A percentile compares a stretch with the other conserved stretches of the same genome.
Evolutionary conservation across 108 stramenopile species (phyloP).

Genomic region (Schizochytrium sp.): DNA sequence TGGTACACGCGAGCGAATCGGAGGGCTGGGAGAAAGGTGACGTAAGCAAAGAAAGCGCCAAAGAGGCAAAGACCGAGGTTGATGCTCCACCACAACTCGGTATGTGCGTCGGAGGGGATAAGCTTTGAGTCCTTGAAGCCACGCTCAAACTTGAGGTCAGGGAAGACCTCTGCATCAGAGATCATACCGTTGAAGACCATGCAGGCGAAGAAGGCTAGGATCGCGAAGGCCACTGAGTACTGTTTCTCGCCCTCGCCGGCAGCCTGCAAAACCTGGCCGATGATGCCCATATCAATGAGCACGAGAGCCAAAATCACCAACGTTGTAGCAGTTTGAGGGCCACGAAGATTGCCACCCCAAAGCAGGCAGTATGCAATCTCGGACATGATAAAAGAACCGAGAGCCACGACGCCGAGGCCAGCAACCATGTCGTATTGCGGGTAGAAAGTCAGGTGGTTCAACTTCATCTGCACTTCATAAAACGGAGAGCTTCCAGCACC

Average conservation of each 20-base stretch:
- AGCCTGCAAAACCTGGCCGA: constrained; percentile 16
- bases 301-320: constrained; percentile 17
- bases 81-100: constrained; percentile 20
- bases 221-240: not conserved
- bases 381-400: not conserved
- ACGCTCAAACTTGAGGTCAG: constrained; percentile 34
- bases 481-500: not conserved
- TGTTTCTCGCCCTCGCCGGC: constrained; percentile 31
- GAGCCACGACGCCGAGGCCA: constrained; percentile 11
- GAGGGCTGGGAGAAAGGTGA: constrained; percentile 28
- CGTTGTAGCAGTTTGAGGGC: constrained; percentile 51
- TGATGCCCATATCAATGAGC: not conserved
- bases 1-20: constrained; percentile 55
- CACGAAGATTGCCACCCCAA: not conserved
- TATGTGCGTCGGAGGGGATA: not conserved
- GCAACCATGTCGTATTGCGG: constrained; percentile 28
- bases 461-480: constrained; percentile 37
- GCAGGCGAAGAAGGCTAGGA: constrained; percentile 1
- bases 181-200: constrained; percentile 35
- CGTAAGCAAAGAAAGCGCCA: constrained; percentile 7
- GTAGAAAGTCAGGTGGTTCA: constrained; percentile 38
- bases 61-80: not conserved
- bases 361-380: constrained; percentile 27
- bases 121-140: not conserved
- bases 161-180: constrained; percentile 45